Evolutionary conservation across 2,329 filamentous ascomycete genomes (phyloP).

Genomic region (Mycosphaerella arachidis): DNA sequence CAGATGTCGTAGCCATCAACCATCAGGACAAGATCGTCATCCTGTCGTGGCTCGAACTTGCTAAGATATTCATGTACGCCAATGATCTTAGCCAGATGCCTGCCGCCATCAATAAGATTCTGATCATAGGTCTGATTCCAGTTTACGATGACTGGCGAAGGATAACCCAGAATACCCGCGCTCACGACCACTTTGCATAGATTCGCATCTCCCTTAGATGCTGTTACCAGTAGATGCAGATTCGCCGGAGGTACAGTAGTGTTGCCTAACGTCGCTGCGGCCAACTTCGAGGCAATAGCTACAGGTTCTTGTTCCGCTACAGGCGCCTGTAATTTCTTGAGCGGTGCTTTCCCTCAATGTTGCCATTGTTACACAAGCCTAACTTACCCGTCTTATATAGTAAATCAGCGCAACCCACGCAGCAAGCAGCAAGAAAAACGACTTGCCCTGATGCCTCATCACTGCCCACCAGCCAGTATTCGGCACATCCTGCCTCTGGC

Average conservation of each 20-base stretch:
- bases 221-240: constrained; percentile 27
- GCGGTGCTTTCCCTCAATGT: background rate
- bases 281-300: background rate
- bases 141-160: constrained; percentile 24
- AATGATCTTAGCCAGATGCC: constrained; percentile 28
- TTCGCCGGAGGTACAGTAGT: constrained; percentile 13
- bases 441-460: background rate
- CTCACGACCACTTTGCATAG: constrained; percentile 27
- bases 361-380: background rate
- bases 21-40: constrained; percentile 57
- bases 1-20: constrained; percentile 61
- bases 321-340: background rate
- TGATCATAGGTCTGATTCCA: constrained; percentile 18
- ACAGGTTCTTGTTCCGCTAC: background rate
- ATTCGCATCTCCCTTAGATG: constrained; percentile 21
- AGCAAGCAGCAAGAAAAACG: constrained; percentile 2
- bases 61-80: constrained; percentile 25
- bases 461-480: background rate
- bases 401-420: background rate
- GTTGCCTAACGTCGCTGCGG: background rate
- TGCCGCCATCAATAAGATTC: constrained; percentile 30
- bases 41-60: constrained; percentile 11
- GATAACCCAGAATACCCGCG: constrained; percentile 24
- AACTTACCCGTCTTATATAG: background rate
- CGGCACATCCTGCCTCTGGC: background rate